Evolutionary conservation across 2,329 filamentous ascomycete species (phyloP), one percentile per base, ranked within the genome.

Genomic region (Leptoxyphium fumago): DNA sequence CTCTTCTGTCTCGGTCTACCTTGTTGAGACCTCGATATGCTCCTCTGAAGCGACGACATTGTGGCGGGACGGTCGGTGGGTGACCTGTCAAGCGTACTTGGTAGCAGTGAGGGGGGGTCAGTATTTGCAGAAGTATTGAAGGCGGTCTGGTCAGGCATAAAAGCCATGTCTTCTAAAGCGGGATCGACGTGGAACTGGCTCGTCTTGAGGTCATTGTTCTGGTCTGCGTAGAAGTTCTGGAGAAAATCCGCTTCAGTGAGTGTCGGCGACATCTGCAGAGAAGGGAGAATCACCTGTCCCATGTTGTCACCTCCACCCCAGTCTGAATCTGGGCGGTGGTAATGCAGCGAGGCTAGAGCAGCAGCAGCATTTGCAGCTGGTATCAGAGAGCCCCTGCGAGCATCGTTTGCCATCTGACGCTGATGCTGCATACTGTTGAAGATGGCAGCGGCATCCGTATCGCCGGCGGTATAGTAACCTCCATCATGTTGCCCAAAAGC

Each of bases 11-110:
- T 77, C 38, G 85, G 80, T 45, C 87, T 74, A 44, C 73, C 78
- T 17, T 78, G 73, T 36, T 82, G 84, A 30, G 43, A 42, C 39
- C 51, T 44, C n/a, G 57, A 58, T 34, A 84, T 68, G 38, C 78
- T 74, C 46, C 84, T 75, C 53, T 91, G 84, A 42, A 89, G 74
- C 2, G 88, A 86, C 26, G 88, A 87, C 18, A 94, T 72, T 1
- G 87, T 94, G 1, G 87, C 88, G 11, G 87, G 93, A 49, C 88
- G 82, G 44, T 82, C 85, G 6, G 86, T 83, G 1, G 87, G 88
- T 9, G 88, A 94, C 47, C 80, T 80, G 43, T 77, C 75, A 32
- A 94, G 67, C 45, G 91, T 84, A 1, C 86, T 94, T 1, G 87
- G 85, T 6, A 94, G 73, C 42, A 91, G 71, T 54, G 89, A 84